These are phyloP conservation scores for Tinospora cordifolia DNA, from an alignment of 164 flowering plant species.

Conservation along the genomic window DNA sequence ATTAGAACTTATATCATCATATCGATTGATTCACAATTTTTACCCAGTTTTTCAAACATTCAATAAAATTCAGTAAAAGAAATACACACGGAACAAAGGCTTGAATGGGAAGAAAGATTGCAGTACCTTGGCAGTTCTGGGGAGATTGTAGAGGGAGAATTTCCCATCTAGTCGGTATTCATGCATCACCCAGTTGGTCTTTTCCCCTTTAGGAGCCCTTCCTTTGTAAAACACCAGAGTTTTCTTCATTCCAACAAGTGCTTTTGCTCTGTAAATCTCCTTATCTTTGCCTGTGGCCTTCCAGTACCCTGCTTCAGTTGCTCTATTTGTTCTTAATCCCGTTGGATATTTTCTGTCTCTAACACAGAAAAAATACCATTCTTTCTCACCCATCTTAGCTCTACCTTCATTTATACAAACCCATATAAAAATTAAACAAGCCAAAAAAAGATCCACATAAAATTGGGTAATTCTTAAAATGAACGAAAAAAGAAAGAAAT, in stretches of 20 bases:
- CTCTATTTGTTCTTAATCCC: not conserved
- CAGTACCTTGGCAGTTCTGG: too few species aligned
- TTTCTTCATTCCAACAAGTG: not conserved
- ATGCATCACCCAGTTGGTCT: not conserved
- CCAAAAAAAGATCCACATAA: too few species aligned
- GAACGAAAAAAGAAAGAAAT: too few species aligned
- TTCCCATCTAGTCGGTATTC: slow-evolving; percentile 34
- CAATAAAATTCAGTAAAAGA: too few species aligned
- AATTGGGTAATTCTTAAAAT: too few species aligned
- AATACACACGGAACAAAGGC: too few species aligned
- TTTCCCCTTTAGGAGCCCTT: not conserved
- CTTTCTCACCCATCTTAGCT: not conserved
- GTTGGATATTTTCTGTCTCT: slow-evolving; percentile 1
- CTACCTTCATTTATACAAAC: not conserved
- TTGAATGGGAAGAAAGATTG: too few species aligned
- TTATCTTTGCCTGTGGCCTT: slow-evolving; percentile 82
- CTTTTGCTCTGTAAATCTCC: slow-evolving; percentile 40
- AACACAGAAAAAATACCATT: not conserved
- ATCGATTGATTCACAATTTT: too few species aligned
- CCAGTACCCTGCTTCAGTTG: slow-evolving; percentile 37
- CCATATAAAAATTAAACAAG: too few species aligned
- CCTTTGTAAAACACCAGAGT: not conserved
- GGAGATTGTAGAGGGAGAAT: too few species aligned
- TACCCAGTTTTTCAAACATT: too few species aligned
- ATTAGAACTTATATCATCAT: too few species aligned